A percentile compares a stretch with the other conserved stretches of the same genome.
Evolutionary conservation across 2,329 filamentous ascomycete genomes (phyloP).

Genomic region (Emergomyces pasteurianus): DNA sequence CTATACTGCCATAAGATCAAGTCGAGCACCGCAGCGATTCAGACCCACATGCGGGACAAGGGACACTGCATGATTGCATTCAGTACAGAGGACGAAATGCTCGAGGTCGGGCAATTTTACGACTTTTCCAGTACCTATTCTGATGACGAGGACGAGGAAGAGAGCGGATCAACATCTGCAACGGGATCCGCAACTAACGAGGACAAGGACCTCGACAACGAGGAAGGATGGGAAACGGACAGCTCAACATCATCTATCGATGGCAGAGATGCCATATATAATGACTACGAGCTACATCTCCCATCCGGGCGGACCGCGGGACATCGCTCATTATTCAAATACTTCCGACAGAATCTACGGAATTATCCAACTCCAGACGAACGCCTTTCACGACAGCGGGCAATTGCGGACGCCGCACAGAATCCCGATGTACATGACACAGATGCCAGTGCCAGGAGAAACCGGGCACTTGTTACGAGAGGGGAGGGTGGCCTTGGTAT

Average conservation of each 20-base stretch:
- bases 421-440: slow-evolving; percentile 36
- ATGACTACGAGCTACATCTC: slow-evolving; percentile 87
- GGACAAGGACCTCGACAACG: slow-evolving; percentile 9
- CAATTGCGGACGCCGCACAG: slow-evolving; percentile 41
- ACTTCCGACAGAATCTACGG: slow-evolving; percentile 86
- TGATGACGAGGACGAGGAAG: slow-evolving; percentile 49
- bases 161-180: slow-evolving; percentile 45
- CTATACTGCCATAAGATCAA: slow-evolving; percentile 78
- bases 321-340: slow-evolving; percentile 74
- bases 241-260: slow-evolving; percentile 79
- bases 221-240: slow-evolving; percentile 86
- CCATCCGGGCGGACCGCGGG: slow-evolving; percentile 82
- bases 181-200: slow-evolving; percentile 42
- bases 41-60: slow-evolving; percentile 96
- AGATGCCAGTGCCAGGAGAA: slow-evolving; percentile 18
- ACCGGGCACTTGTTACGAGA: slow-evolving; percentile 50
- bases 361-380: slow-evolving; percentile 71
- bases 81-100: slow-evolving; percentile 73
- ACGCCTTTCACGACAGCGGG: slow-evolving; percentile 52
- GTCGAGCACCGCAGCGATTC: slow-evolving; percentile 64
- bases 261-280: slow-evolving; percentile 67
- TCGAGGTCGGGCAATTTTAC: slow-evolving; percentile 92
- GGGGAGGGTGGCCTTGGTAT: slow-evolving; percentile 65
- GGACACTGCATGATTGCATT: slow-evolving; percentile 96
- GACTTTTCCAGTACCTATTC: slow-evolving; percentile 95